Percentiles rank a stretch among this genome's conserved stretches.
These are phyloP conservation scores for Cryptococcus sp. DNA, from an alignment of 1,284 basidiomycete species.

Conservation along the genomic window DNA sequence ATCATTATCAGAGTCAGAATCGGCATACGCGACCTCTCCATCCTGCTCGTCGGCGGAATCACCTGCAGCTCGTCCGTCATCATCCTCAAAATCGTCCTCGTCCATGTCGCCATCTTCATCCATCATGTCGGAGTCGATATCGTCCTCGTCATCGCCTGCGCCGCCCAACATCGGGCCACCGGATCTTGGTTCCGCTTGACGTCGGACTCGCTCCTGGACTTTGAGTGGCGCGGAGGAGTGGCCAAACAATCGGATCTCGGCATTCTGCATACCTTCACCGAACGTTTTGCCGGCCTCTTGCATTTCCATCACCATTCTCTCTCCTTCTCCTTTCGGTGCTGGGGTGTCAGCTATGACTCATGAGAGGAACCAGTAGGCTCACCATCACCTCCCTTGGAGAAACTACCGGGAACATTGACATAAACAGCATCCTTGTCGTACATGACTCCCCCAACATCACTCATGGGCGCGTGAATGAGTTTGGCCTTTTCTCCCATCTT, in stretches of 20 bases:
- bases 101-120: constrained; percentile 42
- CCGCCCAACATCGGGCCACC: constrained; percentile 41
- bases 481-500: constrained; percentile 95
- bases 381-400: constrained; percentile 59
- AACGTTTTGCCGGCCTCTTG: constrained; percentile 83
- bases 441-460: constrained; percentile 92
- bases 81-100: constrained; percentile 37
- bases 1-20: constrained; percentile 63
- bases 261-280: constrained; percentile 73
- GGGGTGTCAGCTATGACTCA: constrained; percentile 8
- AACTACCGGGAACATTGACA: constrained; percentile 94
- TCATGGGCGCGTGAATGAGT: constrained; percentile 96
- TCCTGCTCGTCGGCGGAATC: constrained; percentile 48
- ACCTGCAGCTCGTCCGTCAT: constrained; percentile 23
- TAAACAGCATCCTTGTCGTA: constrained; percentile 99
- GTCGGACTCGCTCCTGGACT: constrained; percentile 33
- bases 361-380: constrained; percentile 18
- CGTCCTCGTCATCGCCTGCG: constrained; percentile 40
- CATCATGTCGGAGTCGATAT: constrained; percentile 37
- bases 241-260: constrained; percentile 80
- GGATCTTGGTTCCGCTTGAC: constrained; percentile 34
- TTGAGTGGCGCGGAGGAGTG: constrained; percentile 64
- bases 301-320: constrained; percentile 94
- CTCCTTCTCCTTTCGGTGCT: constrained; percentile 83
- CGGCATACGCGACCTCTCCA: constrained; percentile 61